Evolutionary conservation across 768 basidiomycete species (phyloP).

Genomic region (Clavulina sp.): DNA sequence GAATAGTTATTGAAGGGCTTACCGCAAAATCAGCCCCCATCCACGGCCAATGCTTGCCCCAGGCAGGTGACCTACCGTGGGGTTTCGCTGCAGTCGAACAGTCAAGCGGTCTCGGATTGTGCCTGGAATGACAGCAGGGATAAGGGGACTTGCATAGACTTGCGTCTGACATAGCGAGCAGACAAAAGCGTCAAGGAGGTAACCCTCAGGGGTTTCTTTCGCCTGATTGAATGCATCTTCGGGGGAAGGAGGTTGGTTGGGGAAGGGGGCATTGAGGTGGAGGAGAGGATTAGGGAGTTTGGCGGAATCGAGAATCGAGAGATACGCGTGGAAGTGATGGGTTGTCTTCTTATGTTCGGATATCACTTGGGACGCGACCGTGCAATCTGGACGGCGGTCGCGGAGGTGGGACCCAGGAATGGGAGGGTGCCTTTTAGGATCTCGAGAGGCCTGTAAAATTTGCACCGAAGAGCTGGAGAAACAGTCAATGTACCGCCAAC

Average conservation of each 20-base stretch:
- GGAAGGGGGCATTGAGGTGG: slow-evolving; percentile 13
- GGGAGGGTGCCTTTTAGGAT: background rate
- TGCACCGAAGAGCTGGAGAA: too few relatives aligned
- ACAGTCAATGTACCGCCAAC: background rate
- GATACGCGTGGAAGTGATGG: slow-evolving; percentile 70
- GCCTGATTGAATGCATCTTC: slow-evolving; percentile 14
- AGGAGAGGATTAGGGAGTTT: slow-evolving; percentile 45
- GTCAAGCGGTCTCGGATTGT: slow-evolving; percentile 44
- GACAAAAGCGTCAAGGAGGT: slow-evolving; percentile 53
- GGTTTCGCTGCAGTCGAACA: slow-evolving; percentile 37
- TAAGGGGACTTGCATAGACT: slow-evolving; percentile 43
- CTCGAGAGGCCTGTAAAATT: too few relatives aligned
- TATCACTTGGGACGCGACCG: too few relatives aligned
- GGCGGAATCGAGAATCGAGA: slow-evolving; percentile 48
- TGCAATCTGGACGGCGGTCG: too few relatives aligned
- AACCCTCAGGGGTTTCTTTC: slow-evolving; percentile 4
- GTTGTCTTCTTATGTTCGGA: slow-evolving; percentile 31
- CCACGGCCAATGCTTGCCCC: slow-evolving; percentile 38
- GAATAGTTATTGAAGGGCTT: background rate
- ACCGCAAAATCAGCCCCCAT: slow-evolving; percentile 48
- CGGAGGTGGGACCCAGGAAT: background rate
- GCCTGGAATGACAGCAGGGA: slow-evolving; percentile 55
- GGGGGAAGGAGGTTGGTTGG: background rate
- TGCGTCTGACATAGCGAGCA: slow-evolving; percentile 75
- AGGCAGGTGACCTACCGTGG: slow-evolving; percentile 34